Conservation (phyloP, 139 green algal species). For the Chara braunii region DNA sequence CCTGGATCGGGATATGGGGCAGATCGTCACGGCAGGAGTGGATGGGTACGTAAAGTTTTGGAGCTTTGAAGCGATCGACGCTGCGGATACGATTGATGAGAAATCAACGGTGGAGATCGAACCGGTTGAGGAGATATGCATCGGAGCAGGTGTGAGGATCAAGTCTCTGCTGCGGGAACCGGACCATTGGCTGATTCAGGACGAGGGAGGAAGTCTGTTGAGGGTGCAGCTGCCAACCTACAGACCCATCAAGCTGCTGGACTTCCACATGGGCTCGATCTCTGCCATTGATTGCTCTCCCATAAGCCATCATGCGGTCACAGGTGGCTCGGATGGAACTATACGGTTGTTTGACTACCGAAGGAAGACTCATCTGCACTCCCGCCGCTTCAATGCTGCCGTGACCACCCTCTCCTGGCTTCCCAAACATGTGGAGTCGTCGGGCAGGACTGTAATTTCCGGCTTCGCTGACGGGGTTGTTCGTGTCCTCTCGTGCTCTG, state of each 20-base stretch:
- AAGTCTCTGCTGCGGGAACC: constrained; percentile 39
- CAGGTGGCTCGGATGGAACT: background rate
- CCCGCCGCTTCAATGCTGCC: too few relatives aligned
- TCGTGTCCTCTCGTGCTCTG: constrained; percentile 39
- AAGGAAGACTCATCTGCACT: too few relatives aligned
- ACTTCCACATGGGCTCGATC: constrained; percentile 12
- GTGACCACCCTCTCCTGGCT: too few relatives aligned
- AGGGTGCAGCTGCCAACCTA: constrained; percentile 6
- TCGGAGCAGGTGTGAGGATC: constrained; percentile 33
- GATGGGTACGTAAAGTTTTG: constrained; percentile 66
- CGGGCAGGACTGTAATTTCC: constrained; percentile 1
- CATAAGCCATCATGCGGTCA: background rate
- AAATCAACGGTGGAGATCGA: constrained; percentile 20
- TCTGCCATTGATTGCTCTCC: background rate
- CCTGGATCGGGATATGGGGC: constrained; percentile 36
- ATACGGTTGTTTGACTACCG: too few relatives aligned
- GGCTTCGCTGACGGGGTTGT: constrained; percentile 57
- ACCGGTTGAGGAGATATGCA: constrained; percentile 30
- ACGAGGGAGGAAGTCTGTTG: constrained; percentile 11
- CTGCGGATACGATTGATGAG: constrained; percentile 34
- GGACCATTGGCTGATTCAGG: constrained; percentile 52
- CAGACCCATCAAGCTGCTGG: background rate
- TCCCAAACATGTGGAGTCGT: too few relatives aligned
- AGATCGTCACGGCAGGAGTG: constrained; percentile 53
- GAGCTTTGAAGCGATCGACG: constrained; percentile 44